These are phyloP conservation scores for Hymenoscyphus linearis DNA, from an alignment of 2,329 filamentous ascomycete genomes.

Conservation along the genomic window DNA sequence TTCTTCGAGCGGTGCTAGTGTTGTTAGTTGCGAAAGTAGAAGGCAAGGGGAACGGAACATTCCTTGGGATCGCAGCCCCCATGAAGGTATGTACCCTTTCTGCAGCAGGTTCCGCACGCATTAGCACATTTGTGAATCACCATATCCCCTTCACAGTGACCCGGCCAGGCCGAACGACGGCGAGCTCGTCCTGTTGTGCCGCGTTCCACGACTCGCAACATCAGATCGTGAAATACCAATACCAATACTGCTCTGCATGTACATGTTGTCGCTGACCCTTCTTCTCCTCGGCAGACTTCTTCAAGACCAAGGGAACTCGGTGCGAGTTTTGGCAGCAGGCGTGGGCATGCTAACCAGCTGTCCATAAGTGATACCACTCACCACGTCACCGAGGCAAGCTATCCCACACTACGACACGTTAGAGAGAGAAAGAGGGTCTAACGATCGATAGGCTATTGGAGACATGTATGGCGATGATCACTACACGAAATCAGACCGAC, in stretches of 20 bases:
- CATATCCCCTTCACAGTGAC: slow-evolving; percentile 3
- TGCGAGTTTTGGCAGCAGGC: slow-evolving; percentile 31
- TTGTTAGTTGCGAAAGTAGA: slow-evolving; percentile 27
- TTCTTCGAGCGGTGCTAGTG: slow-evolving; percentile 25
- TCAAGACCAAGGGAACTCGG: slow-evolving; percentile 33
- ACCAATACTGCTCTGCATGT: neutral
- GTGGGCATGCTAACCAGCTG: slow-evolving; percentile 31
- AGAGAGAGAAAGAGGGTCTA: neutral
- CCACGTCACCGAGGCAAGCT: slow-evolving; percentile 59
- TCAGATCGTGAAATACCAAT: slow-evolving; percentile 2
- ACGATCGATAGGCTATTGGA: slow-evolving; percentile 48
- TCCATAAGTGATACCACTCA: slow-evolving; percentile 63
- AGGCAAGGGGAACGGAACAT: slow-evolving; percentile 27
- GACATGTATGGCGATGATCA: slow-evolving; percentile 63
- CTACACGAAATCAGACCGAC: slow-evolving; percentile 48
- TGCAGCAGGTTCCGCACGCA: neutral
- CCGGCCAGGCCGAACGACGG: slow-evolving; percentile 8
- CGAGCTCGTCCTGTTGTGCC: slow-evolving; percentile 15
- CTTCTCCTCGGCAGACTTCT: slow-evolving; percentile 29
- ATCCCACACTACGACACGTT: neutral
- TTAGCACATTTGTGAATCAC: slow-evolving; percentile 1
- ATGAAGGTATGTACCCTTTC: slow-evolving; percentile 31
- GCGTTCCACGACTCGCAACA: slow-evolving; percentile 16
- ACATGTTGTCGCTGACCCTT: slow-evolving; percentile 21
- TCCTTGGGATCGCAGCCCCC: slow-evolving; percentile 21